Percentiles rank a stretch among this genome's conserved stretches.
Evolutionary conservation across 2,329 filamentous ascomycete species (phyloP).

Genomic region (Chrysoporthe puriensis): DNA sequence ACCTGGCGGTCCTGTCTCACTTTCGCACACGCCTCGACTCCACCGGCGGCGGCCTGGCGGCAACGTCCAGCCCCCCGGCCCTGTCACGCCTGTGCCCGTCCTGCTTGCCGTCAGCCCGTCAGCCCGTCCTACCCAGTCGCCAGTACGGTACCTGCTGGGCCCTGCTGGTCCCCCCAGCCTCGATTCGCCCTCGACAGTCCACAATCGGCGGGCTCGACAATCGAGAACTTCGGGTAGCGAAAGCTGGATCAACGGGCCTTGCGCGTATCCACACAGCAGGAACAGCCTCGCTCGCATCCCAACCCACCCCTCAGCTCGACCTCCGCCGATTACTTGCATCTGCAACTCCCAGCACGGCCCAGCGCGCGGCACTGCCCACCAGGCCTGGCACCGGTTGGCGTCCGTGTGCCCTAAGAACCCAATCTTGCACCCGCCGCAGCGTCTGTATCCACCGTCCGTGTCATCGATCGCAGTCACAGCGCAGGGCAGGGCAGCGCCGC

Average conservation of each 20-base stretch:
- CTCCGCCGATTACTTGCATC: constrained; percentile 17
- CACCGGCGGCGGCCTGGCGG: not conserved
- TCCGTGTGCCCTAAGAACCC: constrained; percentile 7
- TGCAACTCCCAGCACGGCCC: not conserved
- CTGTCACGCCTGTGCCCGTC: not conserved
- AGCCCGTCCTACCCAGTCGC: not conserved
- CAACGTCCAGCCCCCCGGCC: not conserved
- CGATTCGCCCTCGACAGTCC: constrained; percentile 4
- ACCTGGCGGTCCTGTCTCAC: not conserved
- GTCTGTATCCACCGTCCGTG: not conserved
- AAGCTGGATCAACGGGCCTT: constrained; percentile 4
- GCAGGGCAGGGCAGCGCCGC: no score
- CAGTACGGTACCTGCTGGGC: not conserved
- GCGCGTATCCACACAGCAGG: not conserved
- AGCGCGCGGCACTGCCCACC: not conserved
- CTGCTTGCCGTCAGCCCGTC: not conserved
- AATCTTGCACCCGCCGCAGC: constrained; percentile 13
- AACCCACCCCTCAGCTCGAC: constrained; percentile 7
- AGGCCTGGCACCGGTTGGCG: not conserved
- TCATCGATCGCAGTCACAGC: not conserved
- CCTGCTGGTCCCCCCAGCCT: not conserved
- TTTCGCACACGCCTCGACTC: not conserved
- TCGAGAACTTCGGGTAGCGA: constrained; percentile 5
- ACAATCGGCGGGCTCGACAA: constrained; percentile 1
- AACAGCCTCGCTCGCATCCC: constrained; percentile 11